Percentiles rank a stretch among this genome's conserved stretches.
Conservation (phyloP, 1,284 basidiomycete species). For the Apiotrichum sp. region DNA sequence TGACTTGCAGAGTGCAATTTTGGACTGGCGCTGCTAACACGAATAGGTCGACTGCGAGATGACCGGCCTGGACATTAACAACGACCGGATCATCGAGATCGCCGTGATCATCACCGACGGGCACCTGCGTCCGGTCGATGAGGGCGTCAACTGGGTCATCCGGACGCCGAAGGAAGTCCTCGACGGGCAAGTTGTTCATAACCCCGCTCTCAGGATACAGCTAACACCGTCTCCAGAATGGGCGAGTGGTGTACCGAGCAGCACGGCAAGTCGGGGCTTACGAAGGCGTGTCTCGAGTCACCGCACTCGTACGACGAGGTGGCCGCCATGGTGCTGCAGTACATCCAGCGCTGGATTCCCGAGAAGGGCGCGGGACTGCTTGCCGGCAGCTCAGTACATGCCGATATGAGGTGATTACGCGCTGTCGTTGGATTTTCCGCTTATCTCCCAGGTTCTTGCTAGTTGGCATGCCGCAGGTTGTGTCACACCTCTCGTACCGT, state of each 20-base stretch:
- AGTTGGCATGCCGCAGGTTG: conserved; percentile 48
- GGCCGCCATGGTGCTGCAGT: conserved; percentile 43
- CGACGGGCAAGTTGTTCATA: conserved; percentile 33
- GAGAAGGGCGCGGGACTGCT: conserved; percentile 45
- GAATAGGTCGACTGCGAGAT: conserved; percentile 50
- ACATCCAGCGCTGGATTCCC: conserved; percentile 50
- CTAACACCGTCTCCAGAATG: conserved; percentile 32
- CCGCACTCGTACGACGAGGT: conserved; percentile 45
- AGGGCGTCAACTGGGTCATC: conserved; percentile 51
- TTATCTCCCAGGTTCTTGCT: conserved; percentile 42
- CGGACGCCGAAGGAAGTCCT: conserved; percentile 49
- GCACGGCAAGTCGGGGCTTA: conserved; percentile 46
- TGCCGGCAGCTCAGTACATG: conserved; percentile 52
- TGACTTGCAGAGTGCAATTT: background rate
- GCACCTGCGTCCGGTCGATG: conserved; percentile 50
- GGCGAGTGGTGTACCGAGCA: conserved; percentile 46
- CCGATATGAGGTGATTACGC: conserved; percentile 45
- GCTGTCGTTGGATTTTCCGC: background rate
- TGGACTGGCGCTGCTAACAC: background rate
- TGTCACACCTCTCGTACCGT: conserved; percentile 49
- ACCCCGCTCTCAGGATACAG: background rate
- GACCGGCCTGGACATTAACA: conserved; percentile 48
- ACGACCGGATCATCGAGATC: conserved; percentile 51
- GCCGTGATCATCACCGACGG: conserved; percentile 53
- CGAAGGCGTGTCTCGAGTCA: conserved; percentile 40